These are phyloP conservation scores for Marchantia paleacea DNA, from an alignment of 225 moss, liverwort and hornwort genomes.

Conservation along the genomic window DNA sequence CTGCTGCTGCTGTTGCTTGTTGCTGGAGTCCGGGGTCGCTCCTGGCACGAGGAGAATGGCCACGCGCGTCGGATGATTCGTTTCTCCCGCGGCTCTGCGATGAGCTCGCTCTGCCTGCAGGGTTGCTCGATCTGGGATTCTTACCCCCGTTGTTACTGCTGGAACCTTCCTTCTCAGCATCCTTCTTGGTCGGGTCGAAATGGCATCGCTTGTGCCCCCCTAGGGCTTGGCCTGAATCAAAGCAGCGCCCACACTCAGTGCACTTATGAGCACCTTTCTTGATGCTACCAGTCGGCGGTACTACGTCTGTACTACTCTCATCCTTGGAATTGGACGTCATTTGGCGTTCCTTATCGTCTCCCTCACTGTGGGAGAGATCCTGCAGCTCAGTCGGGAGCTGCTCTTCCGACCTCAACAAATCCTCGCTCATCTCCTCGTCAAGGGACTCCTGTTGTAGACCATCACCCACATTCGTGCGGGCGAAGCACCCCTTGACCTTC, in stretches of 20 bases:
- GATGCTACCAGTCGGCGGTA: slow-evolving; percentile 27
- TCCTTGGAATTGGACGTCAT: slow-evolving; percentile 60
- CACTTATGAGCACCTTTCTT: slow-evolving; percentile 71
- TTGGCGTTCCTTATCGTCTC: slow-evolving; percentile 53
- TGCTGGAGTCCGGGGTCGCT: slow-evolving; percentile 2
- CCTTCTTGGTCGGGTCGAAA: slow-evolving; percentile 61
- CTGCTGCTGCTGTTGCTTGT: not conserved
- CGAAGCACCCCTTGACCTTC: slow-evolving; percentile 97
- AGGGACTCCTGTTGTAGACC: slow-evolving; percentile 54
- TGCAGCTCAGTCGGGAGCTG: slow-evolving; percentile 56
- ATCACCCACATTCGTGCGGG: slow-evolving; percentile 65
- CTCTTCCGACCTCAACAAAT: slow-evolving; percentile 62
- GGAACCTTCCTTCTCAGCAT: slow-evolving; percentile 48
- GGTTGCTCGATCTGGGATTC: slow-evolving; percentile 18
- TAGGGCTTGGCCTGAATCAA: slow-evolving; percentile 84
- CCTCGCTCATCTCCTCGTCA: slow-evolving; percentile 68
- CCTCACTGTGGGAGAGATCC: slow-evolving; percentile 61
- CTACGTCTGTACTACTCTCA: slow-evolving; percentile 57
- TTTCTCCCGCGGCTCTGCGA: slow-evolving; percentile 10
- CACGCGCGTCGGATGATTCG: slow-evolving; percentile 17
- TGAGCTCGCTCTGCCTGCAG: slow-evolving; percentile 17
- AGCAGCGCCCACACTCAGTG: slow-evolving; percentile 74
- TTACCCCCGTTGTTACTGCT: slow-evolving; percentile 37
- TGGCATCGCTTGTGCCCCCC: slow-evolving; percentile 99
- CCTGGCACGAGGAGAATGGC: slow-evolving; percentile 2